These are phyloP conservation scores for Plasmodium gallinaceum DNA, from an alignment of 169 alveolate species.

Conservation along the genomic window DNA sequence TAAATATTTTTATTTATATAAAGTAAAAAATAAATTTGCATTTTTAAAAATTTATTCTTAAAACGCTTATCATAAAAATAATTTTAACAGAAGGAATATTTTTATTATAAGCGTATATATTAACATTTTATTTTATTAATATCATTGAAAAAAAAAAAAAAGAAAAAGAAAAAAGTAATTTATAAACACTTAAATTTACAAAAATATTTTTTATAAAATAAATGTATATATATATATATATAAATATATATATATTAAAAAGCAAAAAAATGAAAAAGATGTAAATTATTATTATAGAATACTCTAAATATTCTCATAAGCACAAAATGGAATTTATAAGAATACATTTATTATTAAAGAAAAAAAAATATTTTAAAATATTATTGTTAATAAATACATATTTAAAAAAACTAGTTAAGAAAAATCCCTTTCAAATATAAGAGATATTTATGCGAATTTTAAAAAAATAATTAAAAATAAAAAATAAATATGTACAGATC, in stretches of 20 bases:
- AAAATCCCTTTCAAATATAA: slow-evolving; percentile 32
- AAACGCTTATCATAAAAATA: too few relatives aligned
- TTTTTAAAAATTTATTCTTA: too few relatives aligned
- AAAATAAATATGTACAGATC: slow-evolving; percentile 2
- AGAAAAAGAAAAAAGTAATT: background rate
- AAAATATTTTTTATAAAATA: slow-evolving; percentile 3
- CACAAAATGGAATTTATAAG: slow-evolving; percentile 34
- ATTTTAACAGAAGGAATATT: too few relatives aligned
- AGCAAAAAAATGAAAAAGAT: slow-evolving; percentile 1
- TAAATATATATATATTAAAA: slow-evolving; percentile 33
- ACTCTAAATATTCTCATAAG: slow-evolving; percentile 6
- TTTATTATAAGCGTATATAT: too few relatives aligned
- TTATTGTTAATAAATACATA: slow-evolving; percentile 4
- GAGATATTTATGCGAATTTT: slow-evolving; percentile 36
- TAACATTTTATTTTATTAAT: background rate
- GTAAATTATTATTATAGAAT: slow-evolving; percentile 19
- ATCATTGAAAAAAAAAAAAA: background rate
- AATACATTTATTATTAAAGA: slow-evolving; percentile 36
- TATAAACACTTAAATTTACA: slow-evolving; percentile 37
- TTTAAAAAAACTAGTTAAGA: background rate
- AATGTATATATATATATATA: background rate
- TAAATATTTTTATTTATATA: too few relatives aligned
- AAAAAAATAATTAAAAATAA: slow-evolving; percentile 46
- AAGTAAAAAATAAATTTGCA: too few relatives aligned
- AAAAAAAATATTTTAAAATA: slow-evolving; percentile 14